Conservation (phyloP, 176 grass and related monocot species). For the Carex pumila region DNA sequence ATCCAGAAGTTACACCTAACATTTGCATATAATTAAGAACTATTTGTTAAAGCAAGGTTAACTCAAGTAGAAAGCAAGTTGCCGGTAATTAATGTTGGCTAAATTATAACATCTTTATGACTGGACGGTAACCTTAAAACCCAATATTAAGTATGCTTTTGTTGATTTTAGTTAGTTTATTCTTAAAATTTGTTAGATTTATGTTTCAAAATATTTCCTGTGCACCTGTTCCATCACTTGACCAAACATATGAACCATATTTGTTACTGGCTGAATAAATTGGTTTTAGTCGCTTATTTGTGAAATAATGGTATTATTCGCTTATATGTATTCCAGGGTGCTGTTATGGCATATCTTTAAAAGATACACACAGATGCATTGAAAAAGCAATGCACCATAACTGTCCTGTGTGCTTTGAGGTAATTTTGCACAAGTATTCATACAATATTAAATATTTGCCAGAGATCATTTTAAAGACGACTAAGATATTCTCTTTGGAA, state of each 20-base stretch:
- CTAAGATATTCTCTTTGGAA: background rate
- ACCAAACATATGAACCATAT: background rate
- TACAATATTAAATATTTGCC: background rate
- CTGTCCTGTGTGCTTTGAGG: conserved; percentile 88
- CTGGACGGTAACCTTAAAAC: background rate
- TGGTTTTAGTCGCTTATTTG: background rate
- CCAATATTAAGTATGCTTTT: background rate
- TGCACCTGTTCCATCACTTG: background rate
- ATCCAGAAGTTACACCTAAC: background rate
- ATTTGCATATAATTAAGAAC: background rate
- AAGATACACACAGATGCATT: conserved; percentile 60
- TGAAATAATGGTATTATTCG: background rate
- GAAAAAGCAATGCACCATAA: conserved; percentile 92
- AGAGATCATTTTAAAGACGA: background rate
- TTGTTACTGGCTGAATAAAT: background rate
- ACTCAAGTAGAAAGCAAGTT: background rate
- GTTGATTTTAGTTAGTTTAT: background rate
- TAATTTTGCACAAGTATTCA: background rate
- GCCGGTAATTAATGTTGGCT: background rate
- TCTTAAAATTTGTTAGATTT: background rate
- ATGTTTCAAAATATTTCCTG: background rate
- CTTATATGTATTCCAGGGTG: conserved; percentile 37
- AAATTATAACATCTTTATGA: background rate
- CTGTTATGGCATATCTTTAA: conserved; percentile 59
- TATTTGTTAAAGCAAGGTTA: background rate